These are phyloP conservation scores for Saitozyma podzolica DNA, from an alignment of 768 basidiomycete genomes.

Conservation along the genomic window DNA sequence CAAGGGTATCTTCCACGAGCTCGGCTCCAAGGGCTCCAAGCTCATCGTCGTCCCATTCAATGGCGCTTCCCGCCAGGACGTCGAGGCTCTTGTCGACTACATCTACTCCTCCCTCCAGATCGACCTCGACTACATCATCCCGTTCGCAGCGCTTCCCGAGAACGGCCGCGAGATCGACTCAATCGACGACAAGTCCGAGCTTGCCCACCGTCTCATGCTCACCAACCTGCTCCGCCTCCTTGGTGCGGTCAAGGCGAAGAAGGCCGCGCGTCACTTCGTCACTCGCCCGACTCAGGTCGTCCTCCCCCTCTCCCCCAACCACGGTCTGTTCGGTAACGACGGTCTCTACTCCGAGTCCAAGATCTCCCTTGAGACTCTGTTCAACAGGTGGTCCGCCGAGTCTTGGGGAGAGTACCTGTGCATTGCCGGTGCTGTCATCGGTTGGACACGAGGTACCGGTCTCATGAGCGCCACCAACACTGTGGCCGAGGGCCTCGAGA, in stretches of 20 bases:
- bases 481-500: constrained; percentile 89
- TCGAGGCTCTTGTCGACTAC: constrained; percentile 96
- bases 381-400: constrained; percentile 97
- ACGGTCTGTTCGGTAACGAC: constrained; percentile 96
- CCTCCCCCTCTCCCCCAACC: constrained; percentile 94
- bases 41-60: constrained; percentile 99
- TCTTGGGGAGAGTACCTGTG: constrained; percentile 99
- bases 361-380: constrained; percentile 94
- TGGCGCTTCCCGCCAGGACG: constrained; percentile 97
- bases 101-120: constrained; percentile 93
- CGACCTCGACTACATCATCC: constrained; percentile 97
- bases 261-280: constrained; percentile 92
- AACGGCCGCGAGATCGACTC: constrained; percentile 98
- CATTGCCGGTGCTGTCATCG: constrained; percentile 96
- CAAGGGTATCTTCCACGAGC: constrained; percentile 93
- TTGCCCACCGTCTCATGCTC: constrained; percentile 98
- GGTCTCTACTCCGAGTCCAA: constrained; percentile 98
- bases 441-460: constrained; percentile 98
- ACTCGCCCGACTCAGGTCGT: constrained; percentile 99
- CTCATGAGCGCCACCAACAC: constrained; percentile 94
- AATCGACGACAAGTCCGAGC: constrained; percentile 93
- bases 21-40: constrained; percentile 92
- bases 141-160: constrained; percentile 97
- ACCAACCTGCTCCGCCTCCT: constrained; percentile 94
- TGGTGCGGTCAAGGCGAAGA: constrained; percentile 97